Percentiles rank a stretch among this genome's conserved stretches.
Evolutionary conservation across 768 basidiomycete genomes (phyloP).

Genomic region (Boletellus ananiceps): DNA sequence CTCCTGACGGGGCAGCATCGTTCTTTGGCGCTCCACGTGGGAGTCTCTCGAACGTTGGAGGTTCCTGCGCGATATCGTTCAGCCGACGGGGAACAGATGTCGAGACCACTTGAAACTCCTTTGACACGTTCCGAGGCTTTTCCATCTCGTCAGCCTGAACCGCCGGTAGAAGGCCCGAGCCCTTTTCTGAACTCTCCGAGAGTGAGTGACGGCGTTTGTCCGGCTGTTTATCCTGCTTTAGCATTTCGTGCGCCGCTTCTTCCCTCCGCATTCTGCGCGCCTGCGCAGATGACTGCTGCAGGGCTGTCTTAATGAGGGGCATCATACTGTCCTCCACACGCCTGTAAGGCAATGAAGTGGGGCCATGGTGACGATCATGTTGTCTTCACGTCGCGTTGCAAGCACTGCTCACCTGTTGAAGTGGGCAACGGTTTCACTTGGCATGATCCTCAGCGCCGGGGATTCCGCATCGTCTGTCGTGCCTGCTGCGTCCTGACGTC

Average conservation of each 20-base stretch:
- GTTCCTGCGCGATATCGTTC: constrained; percentile 67
- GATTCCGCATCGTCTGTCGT: constrained; percentile 10
- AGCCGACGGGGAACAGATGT: constrained; percentile 60
- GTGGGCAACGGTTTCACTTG: constrained; percentile 68
- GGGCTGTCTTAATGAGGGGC: constrained; percentile 55
- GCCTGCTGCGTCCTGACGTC: constrained; percentile 20
- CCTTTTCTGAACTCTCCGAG: constrained; percentile 11
- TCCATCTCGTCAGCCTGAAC: constrained; percentile 17
- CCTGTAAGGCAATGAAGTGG: constrained; percentile 33
- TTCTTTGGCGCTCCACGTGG: constrained; percentile 42
- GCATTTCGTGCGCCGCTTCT: constrained; percentile 15
- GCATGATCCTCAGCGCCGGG: constrained; percentile 46
- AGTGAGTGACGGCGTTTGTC: constrained; percentile 3
- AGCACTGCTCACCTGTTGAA: constrained; percentile 59
- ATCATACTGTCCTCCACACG: constrained; percentile 73
- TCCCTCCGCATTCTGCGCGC: constrained; percentile 43
- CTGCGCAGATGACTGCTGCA: constrained; percentile 51
- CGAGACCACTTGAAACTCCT: constrained; percentile 48
- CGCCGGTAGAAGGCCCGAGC: constrained; percentile 12
- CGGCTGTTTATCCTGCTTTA: constrained; percentile 13
- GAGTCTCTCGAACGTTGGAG: constrained; percentile 55
- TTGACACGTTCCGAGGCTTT: constrained; percentile 17
- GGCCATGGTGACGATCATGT: constrained; percentile 6
- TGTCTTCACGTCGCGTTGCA: constrained; percentile 7
- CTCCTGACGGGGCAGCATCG: constrained; percentile 33